phyloP scores from a whole-genome alignment of 2,329 filamentous ascomycete species.

The Eutypa lata region DNA sequence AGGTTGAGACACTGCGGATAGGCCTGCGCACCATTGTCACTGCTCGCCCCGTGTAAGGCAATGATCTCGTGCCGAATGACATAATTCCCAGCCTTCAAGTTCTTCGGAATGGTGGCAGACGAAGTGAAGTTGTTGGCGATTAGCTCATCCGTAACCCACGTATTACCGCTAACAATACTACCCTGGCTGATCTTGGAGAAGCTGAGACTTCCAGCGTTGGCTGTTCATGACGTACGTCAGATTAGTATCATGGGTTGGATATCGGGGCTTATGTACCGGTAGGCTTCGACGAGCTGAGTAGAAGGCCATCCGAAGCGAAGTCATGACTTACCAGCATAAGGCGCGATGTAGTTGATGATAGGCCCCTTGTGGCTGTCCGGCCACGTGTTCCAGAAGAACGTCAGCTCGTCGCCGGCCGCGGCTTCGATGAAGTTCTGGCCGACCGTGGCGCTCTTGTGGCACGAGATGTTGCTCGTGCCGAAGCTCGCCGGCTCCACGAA shows the following conservation, averaged over 20 bases:
- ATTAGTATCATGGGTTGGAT: constrained; percentile 50
- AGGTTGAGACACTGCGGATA: constrained; percentile 47
- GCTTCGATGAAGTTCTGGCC: constrained; percentile 35
- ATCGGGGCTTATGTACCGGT: constrained; percentile 54
- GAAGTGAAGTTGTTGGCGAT: constrained; percentile 40
- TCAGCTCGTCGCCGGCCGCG: constrained; percentile 31
- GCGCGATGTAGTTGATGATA: constrained; percentile 32
- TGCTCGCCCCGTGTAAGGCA: constrained; percentile 41
- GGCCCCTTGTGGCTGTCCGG: constrained; percentile 35
- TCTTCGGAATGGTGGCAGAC: constrained; percentile 39
- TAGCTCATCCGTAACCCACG: constrained; percentile 51
- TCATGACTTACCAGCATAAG: constrained; percentile 29
- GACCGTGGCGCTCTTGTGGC: constrained; percentile 40
- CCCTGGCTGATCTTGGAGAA: constrained; percentile 56
- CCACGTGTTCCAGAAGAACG: constrained; percentile 39
- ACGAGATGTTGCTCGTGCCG: constrained; percentile 41
- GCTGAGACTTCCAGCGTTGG: constrained; percentile 43
- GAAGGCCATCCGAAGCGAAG: neutral
- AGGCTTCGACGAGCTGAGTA: constrained; percentile 25
- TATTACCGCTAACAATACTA: constrained; percentile 43
- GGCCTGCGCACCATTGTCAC: constrained; percentile 27
- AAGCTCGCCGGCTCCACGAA: constrained; percentile 29
- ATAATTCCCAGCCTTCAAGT: constrained; percentile 45
- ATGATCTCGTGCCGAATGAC: constrained; percentile 50
- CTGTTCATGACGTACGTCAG: constrained; percentile 41